Conservation (phyloP, 2,329 filamentous ascomycete species). For the Fusarium brachygibbosum region DNA sequence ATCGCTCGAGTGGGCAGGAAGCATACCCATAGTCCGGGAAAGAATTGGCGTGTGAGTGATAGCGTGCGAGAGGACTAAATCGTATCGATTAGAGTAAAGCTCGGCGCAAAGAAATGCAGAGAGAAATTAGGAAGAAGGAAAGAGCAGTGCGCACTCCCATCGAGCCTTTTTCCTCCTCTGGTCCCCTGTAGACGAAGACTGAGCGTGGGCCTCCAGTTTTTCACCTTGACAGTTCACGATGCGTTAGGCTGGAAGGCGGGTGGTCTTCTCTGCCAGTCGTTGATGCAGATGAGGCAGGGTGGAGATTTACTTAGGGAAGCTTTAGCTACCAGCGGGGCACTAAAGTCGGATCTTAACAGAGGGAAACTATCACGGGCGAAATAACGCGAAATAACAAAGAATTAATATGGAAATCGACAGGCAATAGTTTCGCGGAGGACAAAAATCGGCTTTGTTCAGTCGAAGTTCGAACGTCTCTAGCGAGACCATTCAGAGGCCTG, state of each 20-base stretch:
- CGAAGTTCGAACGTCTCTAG: slow-evolving; percentile 14
- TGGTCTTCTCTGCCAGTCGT: slow-evolving; percentile 25
- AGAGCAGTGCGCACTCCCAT: slow-evolving; percentile 52
- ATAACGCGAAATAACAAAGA: neutral
- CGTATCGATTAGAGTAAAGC: slow-evolving; percentile 25
- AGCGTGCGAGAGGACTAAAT: slow-evolving; percentile 53
- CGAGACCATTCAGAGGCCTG: slow-evolving; percentile 18
- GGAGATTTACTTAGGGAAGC: too few relatives aligned
- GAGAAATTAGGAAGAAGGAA: slow-evolving; percentile 12
- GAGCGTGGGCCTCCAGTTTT: slow-evolving; percentile 50
- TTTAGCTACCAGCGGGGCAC: slow-evolving; percentile 2
- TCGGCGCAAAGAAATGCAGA: slow-evolving; percentile 11
- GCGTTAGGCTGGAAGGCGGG: slow-evolving; percentile 26
- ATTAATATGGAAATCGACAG: neutral
- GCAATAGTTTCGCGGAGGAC: slow-evolving; percentile 10
- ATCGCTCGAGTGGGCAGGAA: slow-evolving; percentile 19
- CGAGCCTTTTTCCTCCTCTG: slow-evolving; percentile 45
- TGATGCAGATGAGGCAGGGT: slow-evolving; percentile 4
- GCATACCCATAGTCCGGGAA: slow-evolving; percentile 60
- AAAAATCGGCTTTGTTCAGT: slow-evolving; percentile 11
- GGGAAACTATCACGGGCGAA: slow-evolving; percentile 7
- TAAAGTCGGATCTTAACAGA: neutral
- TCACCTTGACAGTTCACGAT: slow-evolving; percentile 41
- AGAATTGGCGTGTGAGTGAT: slow-evolving; percentile 55
- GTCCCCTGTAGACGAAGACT: slow-evolving; percentile 35